A percentile compares a stretch with the other conserved stretches of the same genome.
Evolutionary conservation across 2,329 filamentous ascomycete species (phyloP).

Genomic region (Alternaria longipes): DNA sequence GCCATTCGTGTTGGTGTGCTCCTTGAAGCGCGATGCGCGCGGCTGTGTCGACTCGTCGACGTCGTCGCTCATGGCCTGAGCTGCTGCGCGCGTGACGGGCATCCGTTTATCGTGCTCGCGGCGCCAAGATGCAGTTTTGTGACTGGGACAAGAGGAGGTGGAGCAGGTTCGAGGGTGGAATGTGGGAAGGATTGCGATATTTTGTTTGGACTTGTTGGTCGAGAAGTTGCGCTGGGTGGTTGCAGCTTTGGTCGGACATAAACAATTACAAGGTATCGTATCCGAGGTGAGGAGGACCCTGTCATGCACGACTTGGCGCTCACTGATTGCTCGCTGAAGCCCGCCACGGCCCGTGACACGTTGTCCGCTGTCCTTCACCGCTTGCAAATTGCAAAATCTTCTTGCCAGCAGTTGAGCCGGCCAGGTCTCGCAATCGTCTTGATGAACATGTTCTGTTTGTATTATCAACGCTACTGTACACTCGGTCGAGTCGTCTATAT

Average conservation of each 20-base stretch:
- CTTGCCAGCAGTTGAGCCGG: background rate
- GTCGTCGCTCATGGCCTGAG: slow-evolving; percentile 29
- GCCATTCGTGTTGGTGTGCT: slow-evolving; percentile 43
- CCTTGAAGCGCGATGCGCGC: slow-evolving; percentile 40
- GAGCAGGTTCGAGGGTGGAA: slow-evolving; percentile 1
- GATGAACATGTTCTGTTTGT: slow-evolving; percentile 4
- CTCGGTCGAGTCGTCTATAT: slow-evolving; percentile 1
- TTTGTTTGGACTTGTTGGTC: slow-evolving; percentile 10
- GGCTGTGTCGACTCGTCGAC: slow-evolving; percentile 28
- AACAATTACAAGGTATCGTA: slow-evolving; percentile 1
- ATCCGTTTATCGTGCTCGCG: slow-evolving; percentile 6
- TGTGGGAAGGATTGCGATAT: slow-evolving; percentile 11
- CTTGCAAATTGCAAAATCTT: background rate
- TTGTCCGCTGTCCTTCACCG: slow-evolving; percentile 12
- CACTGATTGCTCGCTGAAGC: slow-evolving; percentile 16
- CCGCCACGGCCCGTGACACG: slow-evolving; percentile 13
- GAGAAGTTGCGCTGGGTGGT: slow-evolving; percentile 6
- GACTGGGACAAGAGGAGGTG: background rate
- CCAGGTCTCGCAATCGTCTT: background rate
- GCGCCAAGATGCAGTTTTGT: background rate
- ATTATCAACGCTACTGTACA: slow-evolving; percentile 5
- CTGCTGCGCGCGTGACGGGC: slow-evolving; percentile 15
- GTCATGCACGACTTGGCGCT: slow-evolving; percentile 26
- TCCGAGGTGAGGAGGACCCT: slow-evolving; percentile 22
- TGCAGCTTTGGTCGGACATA: slow-evolving; percentile 1